Evolutionary conservation across 192 early-diverging fungal species (phyloP).

Genomic region (Gryganskiella cystojenkinii): DNA sequence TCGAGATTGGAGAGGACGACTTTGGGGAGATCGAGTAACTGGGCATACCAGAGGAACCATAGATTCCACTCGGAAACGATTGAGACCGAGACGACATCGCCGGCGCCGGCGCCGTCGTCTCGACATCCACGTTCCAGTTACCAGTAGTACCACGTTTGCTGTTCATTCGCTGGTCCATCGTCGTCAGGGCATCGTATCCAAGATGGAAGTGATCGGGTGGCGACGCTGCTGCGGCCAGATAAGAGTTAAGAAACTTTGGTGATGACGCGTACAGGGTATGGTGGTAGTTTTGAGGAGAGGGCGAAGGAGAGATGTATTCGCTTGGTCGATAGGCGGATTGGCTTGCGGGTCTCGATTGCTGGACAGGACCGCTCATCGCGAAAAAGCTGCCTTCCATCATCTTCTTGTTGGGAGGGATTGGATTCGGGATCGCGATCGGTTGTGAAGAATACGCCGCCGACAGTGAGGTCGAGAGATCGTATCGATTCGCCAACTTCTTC

Average conservation of each 20-base stretch:
- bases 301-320: slow-evolving; percentile 30
- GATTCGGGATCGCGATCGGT: slow-evolving; percentile 16
- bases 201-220: slow-evolving; percentile 43
- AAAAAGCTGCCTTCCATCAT: background rate
- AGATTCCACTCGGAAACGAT: slow-evolving; percentile 16
- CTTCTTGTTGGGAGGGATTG: slow-evolving; percentile 1
- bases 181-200: slow-evolving; percentile 22
- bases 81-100: slow-evolving; percentile 6
- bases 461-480: slow-evolving; percentile 54
- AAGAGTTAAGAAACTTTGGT: slow-evolving; percentile 36
- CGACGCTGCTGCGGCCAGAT: slow-evolving; percentile 18
- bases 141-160: slow-evolving; percentile 16
- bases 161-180: background rate
- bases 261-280: slow-evolving; percentile 45
- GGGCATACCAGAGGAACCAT: too few species aligned
- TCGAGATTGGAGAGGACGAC: slow-evolving; percentile 51
- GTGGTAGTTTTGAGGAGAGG: slow-evolving; percentile 16
- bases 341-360: slow-evolving; percentile 8
- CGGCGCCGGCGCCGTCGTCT: background rate
- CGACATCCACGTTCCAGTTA: slow-evolving; percentile 29
- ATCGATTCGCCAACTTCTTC: slow-evolving; percentile 42
- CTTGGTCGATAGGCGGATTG: slow-evolving; percentile 42
- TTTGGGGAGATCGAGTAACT: slow-evolving; percentile 15
- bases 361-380: background rate
- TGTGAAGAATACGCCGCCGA: slow-evolving; percentile 46